phyloP scores from a whole-genome alignment of 2,329 filamentous ascomycete species.

The Cadophora sp. region DNA sequence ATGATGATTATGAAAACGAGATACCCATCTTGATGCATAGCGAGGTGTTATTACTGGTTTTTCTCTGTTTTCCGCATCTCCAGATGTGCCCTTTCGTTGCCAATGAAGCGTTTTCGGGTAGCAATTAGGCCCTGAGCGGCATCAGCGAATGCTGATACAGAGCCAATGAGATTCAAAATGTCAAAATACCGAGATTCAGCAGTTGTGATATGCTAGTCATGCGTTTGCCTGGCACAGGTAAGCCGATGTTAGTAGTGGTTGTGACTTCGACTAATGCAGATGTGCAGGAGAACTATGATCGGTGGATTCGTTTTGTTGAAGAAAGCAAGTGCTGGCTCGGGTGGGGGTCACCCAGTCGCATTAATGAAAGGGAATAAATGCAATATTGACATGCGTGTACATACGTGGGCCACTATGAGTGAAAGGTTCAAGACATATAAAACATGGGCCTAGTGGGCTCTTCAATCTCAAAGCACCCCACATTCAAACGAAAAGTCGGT shows the following conservation, averaged over 20 bases:
- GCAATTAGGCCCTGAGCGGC: slow-evolving; percentile 4
- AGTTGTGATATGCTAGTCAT: slow-evolving; percentile 5
- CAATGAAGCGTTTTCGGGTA: slow-evolving; percentile 2
- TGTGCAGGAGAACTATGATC: not conserved
- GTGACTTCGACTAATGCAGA: slow-evolving; percentile 1
- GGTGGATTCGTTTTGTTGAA: not conserved
- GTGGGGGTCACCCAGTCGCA: not conserved
- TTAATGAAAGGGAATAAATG: not conserved
- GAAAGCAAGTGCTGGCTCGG: not conserved
- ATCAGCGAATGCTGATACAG: not conserved
- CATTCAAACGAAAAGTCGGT: slow-evolving; percentile 1
- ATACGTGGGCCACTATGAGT: not conserved
- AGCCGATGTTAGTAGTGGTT: not conserved
- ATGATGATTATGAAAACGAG: not conserved
- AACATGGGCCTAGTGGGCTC: not conserved
- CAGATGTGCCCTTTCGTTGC: not conserved
- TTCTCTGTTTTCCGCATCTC: not conserved
- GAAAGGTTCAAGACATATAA: not conserved
- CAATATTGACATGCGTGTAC: slow-evolving; percentile 1
- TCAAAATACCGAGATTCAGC: not conserved
- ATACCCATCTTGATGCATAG: not conserved
- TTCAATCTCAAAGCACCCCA: slow-evolving; percentile 1
- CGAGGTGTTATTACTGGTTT: not conserved
- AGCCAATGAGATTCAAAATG: not conserved
- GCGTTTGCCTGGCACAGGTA: not conserved